These are phyloP conservation scores for Xanthoconium stramineum DNA, from an alignment of 768 basidiomycete genomes.

Conservation along the genomic window DNA sequence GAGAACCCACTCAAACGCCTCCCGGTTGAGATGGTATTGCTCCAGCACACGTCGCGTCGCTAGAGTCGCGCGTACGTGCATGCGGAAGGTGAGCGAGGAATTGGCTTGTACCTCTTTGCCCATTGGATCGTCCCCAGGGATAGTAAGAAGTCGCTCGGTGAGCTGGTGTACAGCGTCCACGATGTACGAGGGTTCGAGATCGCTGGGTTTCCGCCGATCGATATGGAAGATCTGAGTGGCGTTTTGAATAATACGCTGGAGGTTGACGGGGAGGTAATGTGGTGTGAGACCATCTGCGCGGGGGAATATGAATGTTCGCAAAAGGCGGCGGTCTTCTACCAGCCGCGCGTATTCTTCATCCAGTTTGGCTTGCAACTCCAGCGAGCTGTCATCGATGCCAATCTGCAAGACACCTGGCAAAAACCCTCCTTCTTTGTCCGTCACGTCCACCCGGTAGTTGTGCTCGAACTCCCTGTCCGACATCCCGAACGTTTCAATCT, in stretches of 20 bases:
- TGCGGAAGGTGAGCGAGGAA: constrained; percentile 87
- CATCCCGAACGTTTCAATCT: constrained; percentile 83
- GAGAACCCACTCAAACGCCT: constrained; percentile 97
- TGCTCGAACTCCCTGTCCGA: constrained; percentile 83
- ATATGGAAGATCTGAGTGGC: constrained; percentile 97
- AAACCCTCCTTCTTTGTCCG: constrained; percentile 79
- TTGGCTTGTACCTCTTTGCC: constrained; percentile 80
- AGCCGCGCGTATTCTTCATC: constrained; percentile 75
- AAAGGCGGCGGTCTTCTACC: constrained; percentile 65
- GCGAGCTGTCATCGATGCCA: constrained; percentile 80
- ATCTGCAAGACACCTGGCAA: constrained; percentile 77
- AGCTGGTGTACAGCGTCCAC: constrained; percentile 75
- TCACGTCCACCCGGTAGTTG: constrained; percentile 93
- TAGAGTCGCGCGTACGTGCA: constrained; percentile 88
- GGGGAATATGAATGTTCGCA: constrained; percentile 85
- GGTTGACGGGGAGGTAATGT: constrained; percentile 93
- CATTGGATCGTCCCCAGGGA: constrained; percentile 81
- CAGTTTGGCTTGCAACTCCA: constrained; percentile 78
- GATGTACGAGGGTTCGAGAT: constrained; percentile 86
- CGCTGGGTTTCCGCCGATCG: constrained; percentile 88
- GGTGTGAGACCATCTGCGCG: constrained; percentile 64
- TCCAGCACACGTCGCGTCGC: constrained; percentile 86
- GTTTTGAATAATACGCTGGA: constrained; percentile 93
- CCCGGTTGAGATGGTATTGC: constrained; percentile 80
- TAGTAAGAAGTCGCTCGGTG: constrained; percentile 73